phyloP scores from a whole-genome alignment of 371 early-diverging fungal genomes.

The Mortierella sp. region DNA sequence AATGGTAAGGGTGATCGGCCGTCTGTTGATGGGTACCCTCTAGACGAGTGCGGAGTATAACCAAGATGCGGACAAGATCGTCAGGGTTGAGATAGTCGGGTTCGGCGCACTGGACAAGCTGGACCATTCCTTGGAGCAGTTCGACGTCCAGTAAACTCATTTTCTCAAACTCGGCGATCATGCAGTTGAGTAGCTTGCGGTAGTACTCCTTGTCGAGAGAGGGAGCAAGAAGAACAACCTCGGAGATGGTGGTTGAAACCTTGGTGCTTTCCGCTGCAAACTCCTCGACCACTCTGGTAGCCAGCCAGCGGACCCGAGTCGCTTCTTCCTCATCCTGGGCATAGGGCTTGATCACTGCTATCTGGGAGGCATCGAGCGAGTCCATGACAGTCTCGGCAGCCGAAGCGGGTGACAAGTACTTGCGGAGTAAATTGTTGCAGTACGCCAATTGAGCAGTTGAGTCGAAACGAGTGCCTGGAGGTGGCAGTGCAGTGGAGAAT shows the following conservation, averaged over 20 bases:
- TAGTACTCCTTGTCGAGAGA: background rate
- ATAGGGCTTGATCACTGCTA: background rate
- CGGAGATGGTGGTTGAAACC: background rate
- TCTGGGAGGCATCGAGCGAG: background rate
- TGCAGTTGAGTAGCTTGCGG: background rate
- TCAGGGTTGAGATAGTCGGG: background rate
- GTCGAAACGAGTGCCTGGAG: background rate
- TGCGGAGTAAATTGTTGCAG: conserved; percentile 12
- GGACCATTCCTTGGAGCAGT: background rate
- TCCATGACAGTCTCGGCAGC: background rate
- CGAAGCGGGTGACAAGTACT: background rate
- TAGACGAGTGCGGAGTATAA: background rate
- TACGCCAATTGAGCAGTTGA: background rate
- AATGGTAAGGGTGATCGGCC: background rate
- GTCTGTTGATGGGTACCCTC: background rate
- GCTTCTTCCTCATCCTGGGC: background rate
- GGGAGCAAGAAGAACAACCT: background rate
- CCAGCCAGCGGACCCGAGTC: background rate
- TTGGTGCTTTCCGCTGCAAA: background rate
- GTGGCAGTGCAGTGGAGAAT: background rate
- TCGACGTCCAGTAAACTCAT: background rate
- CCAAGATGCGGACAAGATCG: conserved; percentile 11
- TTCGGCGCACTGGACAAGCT: conserved; percentile 5
- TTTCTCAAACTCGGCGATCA: background rate
- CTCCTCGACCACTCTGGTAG: background rate